These are phyloP conservation scores for Glarea lozoyensis DNA, from an alignment of 495 filamentous ascomycete species.

Conservation along the genomic window DNA sequence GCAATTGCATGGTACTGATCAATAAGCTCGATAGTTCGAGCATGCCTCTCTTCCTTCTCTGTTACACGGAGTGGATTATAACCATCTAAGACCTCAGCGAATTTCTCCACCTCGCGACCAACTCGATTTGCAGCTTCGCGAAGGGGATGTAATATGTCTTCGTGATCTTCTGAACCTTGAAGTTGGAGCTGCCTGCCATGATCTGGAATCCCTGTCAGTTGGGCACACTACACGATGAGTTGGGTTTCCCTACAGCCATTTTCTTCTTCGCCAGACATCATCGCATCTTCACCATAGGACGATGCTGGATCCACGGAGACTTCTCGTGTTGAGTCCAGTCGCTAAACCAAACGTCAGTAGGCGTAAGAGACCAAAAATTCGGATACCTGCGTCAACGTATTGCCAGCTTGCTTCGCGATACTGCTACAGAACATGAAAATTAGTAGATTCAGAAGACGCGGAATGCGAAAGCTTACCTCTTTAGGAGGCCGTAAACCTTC, in stretches of 20 bases:
- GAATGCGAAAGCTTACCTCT: too few species aligned
- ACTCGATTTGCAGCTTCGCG: conserved; percentile 25
- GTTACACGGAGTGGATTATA: conserved; percentile 20
- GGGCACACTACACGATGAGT: neutral
- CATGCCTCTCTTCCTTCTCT: conserved; percentile 14
- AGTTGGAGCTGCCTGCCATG: conserved; percentile 9
- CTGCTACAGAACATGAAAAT: conserved; percentile 9
- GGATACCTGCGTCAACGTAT: conserved; percentile 13
- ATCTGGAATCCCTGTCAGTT: conserved; percentile 6
- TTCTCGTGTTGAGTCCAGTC: conserved; percentile 16
- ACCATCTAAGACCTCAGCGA: conserved; percentile 21
- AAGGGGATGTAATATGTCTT: conserved; percentile 22
- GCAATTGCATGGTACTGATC: conserved; percentile 18
- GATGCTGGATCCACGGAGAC: conserved; percentile 19
- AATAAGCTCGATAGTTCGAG: conserved; percentile 22
- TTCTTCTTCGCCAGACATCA: conserved; percentile 13
- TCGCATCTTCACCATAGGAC: conserved; percentile 16
- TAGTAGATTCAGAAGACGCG: too few species aligned
- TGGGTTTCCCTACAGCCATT: conserved; percentile 7
- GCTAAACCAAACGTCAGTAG: neutral
- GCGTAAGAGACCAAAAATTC: neutral
- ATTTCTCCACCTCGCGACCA: conserved; percentile 21
- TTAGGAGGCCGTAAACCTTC: too few species aligned
- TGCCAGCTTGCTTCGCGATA: conserved; percentile 21
- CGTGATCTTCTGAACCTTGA: conserved; percentile 15